Evolutionary conservation across 352 stramenopile species (phyloP).

Genomic region (Globisporangium paroecandrum): DNA sequence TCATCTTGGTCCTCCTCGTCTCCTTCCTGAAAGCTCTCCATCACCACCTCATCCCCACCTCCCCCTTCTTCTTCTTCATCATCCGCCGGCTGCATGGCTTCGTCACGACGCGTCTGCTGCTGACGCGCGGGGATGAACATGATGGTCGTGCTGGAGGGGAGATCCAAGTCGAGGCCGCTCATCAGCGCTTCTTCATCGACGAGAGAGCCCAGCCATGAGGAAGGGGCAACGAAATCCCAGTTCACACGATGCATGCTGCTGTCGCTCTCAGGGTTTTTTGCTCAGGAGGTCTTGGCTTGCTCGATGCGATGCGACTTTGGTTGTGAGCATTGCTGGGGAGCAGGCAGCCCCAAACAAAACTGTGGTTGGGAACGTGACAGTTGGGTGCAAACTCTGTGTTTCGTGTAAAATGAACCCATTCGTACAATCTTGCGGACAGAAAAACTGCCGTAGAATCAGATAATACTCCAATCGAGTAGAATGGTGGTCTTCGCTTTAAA

Average conservation of each 20-base stretch:
- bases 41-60: neutral
- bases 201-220: conserved; percentile 44
- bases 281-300: neutral
- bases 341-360: neutral
- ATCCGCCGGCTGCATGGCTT: conserved; percentile 14
- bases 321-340: neutral
- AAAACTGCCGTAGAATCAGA: no score
- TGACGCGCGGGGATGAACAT: conserved; percentile 20
- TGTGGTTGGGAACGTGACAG: neutral
- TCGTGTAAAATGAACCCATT: no score
- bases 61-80: conserved; percentile 10
- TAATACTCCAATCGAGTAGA: no score
- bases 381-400: neutral
- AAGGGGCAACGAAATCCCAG: conserved; percentile 51
- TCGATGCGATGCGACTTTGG: neutral
- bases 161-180: conserved; percentile 18
- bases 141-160: conserved; percentile 21
- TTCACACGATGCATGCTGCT: conserved; percentile 12
- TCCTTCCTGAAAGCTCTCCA: conserved; percentile 4
- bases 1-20: conserved; percentile 8
- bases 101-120: conserved; percentile 10
- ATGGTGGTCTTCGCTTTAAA: no score
- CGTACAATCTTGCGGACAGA: no score
- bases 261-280: neutral
- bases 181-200: conserved; percentile 52